These are phyloP conservation scores for Botrytis aclada DNA, from an alignment of 2,329 filamentous ascomycete genomes.

Conservation along the genomic window DNA sequence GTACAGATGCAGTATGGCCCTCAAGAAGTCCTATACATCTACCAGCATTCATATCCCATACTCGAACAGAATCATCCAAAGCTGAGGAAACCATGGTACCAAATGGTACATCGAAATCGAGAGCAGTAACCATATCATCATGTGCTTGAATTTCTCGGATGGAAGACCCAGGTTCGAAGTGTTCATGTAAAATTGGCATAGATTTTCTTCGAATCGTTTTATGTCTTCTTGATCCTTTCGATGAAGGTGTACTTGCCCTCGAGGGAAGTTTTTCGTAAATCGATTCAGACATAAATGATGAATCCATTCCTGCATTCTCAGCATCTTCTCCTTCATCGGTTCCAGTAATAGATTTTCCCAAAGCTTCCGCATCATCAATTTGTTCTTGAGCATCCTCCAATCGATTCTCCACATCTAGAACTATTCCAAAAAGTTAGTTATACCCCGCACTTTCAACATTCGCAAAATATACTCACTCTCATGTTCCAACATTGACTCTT, in stretches of 20 bases:
- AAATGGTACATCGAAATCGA: conserved; percentile 97
- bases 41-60: conserved; percentile 95
- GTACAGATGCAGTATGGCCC: conserved; percentile 90
- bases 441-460: background rate
- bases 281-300: conserved; percentile 92
- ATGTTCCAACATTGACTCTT: conserved; percentile 85
- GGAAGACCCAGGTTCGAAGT: conserved; percentile 83
- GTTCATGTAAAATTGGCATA: conserved; percentile 93
- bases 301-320: conserved; percentile 42
- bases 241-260: conserved; percentile 48
- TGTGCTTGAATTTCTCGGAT: conserved; percentile 90
- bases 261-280: conserved; percentile 88
- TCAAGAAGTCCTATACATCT: conserved; percentile 89
- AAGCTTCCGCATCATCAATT: conserved; percentile 56
- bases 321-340: conserved; percentile 53
- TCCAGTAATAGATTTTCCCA: conserved; percentile 51
- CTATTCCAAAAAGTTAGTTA: conserved; percentile 40
- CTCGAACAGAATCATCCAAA: conserved; percentile 87
- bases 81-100: conserved; percentile 91
- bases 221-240: conserved; percentile 45
- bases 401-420: conserved; percentile 59
- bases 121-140: conserved; percentile 78
- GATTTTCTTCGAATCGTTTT: conserved; percentile 70
- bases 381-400: conserved; percentile 61
- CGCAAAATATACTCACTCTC: conserved; percentile 59